These are phyloP conservation scores for Boletus tylopilopsis DNA, from an alignment of 768 basidiomycete species.

Conservation along the genomic window DNA sequence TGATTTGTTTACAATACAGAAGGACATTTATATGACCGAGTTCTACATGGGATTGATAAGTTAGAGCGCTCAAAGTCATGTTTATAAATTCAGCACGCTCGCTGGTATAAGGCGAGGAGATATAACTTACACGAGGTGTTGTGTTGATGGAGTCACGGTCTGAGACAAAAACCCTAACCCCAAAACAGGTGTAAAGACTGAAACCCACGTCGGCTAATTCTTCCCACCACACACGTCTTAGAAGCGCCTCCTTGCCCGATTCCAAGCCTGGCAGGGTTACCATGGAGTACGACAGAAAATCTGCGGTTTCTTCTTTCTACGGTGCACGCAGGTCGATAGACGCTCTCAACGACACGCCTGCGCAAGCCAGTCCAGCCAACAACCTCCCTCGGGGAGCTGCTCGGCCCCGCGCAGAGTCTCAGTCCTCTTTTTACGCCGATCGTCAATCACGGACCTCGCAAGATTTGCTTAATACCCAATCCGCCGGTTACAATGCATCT, in stretches of 20 bases:
- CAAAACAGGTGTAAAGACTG: slow-evolving; percentile 1
- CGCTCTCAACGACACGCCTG: slow-evolving; percentile 49
- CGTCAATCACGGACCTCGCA: slow-evolving; percentile 39
- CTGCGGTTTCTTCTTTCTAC: slow-evolving; percentile 78
- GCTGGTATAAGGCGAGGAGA: no score
- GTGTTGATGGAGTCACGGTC: slow-evolving; percentile 4
- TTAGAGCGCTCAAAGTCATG: no score
- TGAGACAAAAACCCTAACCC: slow-evolving; percentile 28
- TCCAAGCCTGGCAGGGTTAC: no score
- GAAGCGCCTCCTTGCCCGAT: slow-evolving; percentile 2
- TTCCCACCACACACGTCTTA: slow-evolving; percentile 11
- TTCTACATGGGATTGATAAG: no score
- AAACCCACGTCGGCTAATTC: background rate
- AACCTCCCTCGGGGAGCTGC: slow-evolving; percentile 29
- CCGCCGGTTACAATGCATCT: slow-evolving; percentile 70
- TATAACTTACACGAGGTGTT: no score
- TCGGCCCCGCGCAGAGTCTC: slow-evolving; percentile 59
- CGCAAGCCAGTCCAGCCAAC: slow-evolving; percentile 17
- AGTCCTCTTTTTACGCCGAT: slow-evolving; percentile 62
- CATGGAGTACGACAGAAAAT: slow-evolving; percentile 80
- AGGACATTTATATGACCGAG: no score
- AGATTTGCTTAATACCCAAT: slow-evolving; percentile 45
- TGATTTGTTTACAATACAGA: no score
- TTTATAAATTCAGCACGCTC: no score
- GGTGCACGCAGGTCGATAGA: slow-evolving; percentile 61